Conservation (phyloP, 805 yeast species). For the Sporopachydermia quercuum region DNA sequence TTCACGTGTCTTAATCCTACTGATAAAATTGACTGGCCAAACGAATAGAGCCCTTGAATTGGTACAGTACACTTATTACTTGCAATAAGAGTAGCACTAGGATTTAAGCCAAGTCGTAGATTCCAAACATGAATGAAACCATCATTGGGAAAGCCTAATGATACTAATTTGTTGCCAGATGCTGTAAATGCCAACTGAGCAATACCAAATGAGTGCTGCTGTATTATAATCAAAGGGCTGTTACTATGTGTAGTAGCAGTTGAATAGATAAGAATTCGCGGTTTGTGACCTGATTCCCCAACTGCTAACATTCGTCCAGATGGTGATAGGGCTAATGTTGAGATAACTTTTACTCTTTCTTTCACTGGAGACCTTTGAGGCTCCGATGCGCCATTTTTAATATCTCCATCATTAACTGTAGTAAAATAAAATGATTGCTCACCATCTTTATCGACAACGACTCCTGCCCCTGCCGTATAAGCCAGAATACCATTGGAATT, state of each 20-base stretch:
- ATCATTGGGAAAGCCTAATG: slow-evolving; percentile 55
- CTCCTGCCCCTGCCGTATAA: slow-evolving; percentile 17
- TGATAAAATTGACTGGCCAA: slow-evolving; percentile 34
- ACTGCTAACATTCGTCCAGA: slow-evolving; percentile 41
- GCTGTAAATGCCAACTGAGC: slow-evolving; percentile 40
- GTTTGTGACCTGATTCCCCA: slow-evolving; percentile 60
- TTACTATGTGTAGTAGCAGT: slow-evolving; percentile 32
- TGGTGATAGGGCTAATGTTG: slow-evolving; percentile 44
- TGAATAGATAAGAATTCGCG: slow-evolving; percentile 46
- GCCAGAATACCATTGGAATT: slow-evolving; percentile 10
- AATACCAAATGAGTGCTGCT: slow-evolving; percentile 57
- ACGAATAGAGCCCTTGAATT: slow-evolving; percentile 43
- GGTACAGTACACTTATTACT: slow-evolving; percentile 51
- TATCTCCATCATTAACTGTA: slow-evolving; percentile 7
- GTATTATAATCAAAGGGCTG: slow-evolving; percentile 36
- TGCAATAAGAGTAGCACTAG: slow-evolving; percentile 24
- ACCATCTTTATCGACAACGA: slow-evolving; percentile 8
- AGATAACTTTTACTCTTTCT: slow-evolving; percentile 34
- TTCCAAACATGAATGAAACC: slow-evolving; percentile 55
- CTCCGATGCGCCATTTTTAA: slow-evolving; percentile 10
- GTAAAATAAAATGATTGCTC: slow-evolving; percentile 9
- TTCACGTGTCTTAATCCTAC: slow-evolving; percentile 48
- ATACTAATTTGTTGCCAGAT: slow-evolving; percentile 38
- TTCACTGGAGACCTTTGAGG: slow-evolving; percentile 14
- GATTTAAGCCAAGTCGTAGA: slow-evolving; percentile 14